These are phyloP conservation scores for Borovskyia barvae DNA, from an alignment of 208 protist genomes.

Conservation along the genomic window DNA sequence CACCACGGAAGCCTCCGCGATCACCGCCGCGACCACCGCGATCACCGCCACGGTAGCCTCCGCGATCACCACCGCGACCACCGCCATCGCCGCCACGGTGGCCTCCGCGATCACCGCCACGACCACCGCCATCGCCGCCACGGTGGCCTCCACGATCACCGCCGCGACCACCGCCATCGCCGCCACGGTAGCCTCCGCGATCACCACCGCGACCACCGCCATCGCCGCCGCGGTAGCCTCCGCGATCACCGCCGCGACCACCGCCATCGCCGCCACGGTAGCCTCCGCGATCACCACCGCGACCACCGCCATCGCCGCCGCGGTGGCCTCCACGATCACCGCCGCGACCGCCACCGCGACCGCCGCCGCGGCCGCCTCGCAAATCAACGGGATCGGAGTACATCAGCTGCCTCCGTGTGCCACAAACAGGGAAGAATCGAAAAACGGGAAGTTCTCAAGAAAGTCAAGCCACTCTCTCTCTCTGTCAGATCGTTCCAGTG, in stretches of 20 bases:
- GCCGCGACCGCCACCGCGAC: neutral
- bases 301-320: neutral
- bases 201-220: conserved; percentile 6
- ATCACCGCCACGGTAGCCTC: conserved; percentile 13
- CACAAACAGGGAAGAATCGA: neutral
- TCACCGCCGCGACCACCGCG: neutral
- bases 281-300: neutral
- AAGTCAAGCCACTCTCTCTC: neutral
- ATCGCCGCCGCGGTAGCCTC: neutral
- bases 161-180: conserved; percentile 3
- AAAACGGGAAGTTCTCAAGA: neutral
- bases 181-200: neutral
- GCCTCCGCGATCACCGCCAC: conserved; percentile 12
- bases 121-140: conserved; percentile 11
- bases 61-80: conserved; percentile 10
- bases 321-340: conserved; percentile 4
- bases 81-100: conserved; percentile 11
- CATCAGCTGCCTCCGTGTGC: neutral
- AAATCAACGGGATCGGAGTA: neutral
- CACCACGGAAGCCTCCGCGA: too few relatives aligned
- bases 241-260: neutral
- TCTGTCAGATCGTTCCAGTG: neutral
- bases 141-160: conserved; percentile 17
- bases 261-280: neutral
- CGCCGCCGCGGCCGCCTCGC: neutral